Evolutionary conservation across 23 red algal genomes (phyloP).

Genomic region (Chondrus crispus): DNA sequence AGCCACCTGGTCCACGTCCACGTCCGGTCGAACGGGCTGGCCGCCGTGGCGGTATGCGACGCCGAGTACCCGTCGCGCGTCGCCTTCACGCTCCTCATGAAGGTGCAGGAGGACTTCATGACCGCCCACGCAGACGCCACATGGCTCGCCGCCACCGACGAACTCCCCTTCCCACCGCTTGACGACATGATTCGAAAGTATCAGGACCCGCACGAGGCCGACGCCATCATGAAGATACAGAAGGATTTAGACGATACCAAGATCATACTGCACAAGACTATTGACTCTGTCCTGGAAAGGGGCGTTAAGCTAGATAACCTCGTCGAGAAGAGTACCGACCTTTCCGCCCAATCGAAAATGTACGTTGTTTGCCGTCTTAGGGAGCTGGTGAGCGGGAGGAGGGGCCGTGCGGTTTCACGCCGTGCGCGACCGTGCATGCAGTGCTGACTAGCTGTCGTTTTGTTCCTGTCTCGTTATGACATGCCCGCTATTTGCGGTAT

Average conservation of each 20-base stretch:
- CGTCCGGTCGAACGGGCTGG: slow-evolving; percentile 66
- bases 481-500: too few relatives aligned
- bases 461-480: too few relatives aligned
- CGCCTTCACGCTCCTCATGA: slow-evolving; percentile 90
- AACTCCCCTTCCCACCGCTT: slow-evolving; percentile 59
- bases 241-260: slow-evolving; percentile 99
- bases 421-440: too few relatives aligned
- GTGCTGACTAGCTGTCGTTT: too few relatives aligned
- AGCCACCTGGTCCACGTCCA: slow-evolving; percentile 84
- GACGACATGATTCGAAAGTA: slow-evolving; percentile 84
- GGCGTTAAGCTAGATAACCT: slow-evolving; percentile 96
- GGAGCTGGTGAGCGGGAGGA: too few relatives aligned
- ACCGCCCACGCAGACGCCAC: slow-evolving; percentile 53
- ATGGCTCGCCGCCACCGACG: slow-evolving; percentile 54
- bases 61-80: slow-evolving; percentile 96
- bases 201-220: slow-evolving; percentile 95
- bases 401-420: too few relatives aligned
- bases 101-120: slow-evolving; percentile 91
- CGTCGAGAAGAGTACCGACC: slow-evolving; percentile 98
- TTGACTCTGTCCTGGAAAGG: slow-evolving; percentile 91
- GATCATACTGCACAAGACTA: slow-evolving; percentile 97
- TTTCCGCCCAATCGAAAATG: slow-evolving; percentile 93
- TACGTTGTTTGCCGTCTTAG: too few relatives aligned
- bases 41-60: slow-evolving; percentile 89
- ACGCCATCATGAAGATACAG: slow-evolving; percentile 94